phyloP scores from a whole-genome alignment of 768 basidiomycete genomes.

The Lentinula sp. region DNA sequence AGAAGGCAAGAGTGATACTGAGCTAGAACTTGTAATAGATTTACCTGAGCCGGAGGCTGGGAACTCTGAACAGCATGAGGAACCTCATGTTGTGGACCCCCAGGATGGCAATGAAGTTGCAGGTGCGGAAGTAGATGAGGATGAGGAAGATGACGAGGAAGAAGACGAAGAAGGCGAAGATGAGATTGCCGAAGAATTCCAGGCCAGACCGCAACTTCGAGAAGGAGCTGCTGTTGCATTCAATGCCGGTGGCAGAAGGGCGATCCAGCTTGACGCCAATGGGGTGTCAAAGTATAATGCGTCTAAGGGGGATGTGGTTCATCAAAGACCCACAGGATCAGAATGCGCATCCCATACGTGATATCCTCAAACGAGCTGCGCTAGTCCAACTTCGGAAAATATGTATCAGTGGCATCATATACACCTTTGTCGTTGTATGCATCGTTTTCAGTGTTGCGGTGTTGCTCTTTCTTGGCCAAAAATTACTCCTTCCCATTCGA shows the following conservation, averaged over 20 bases:
- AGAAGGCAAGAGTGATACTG: conserved; percentile 12
- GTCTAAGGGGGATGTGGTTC: conserved; percentile 94
- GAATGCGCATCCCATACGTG: conserved; percentile 88
- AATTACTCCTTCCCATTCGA: conserved; percentile 76
- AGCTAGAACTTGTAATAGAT: neutral
- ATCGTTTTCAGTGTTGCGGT: conserved; percentile 73
- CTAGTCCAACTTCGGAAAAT: conserved; percentile 83
- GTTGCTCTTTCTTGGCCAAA: conserved; percentile 54
- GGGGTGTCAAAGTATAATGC: conserved; percentile 76
- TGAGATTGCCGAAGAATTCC: conserved; percentile 17
- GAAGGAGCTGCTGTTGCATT: conserved; percentile 11
- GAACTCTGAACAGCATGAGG: neutral
- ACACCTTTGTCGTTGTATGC: conserved; percentile 73
- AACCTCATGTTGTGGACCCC: neutral
- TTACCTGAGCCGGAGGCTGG: neutral
- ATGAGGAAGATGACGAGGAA: conserved; percentile 31
- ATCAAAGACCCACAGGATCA: conserved; percentile 94
- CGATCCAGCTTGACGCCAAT: neutral
- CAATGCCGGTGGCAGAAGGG: conserved; percentile 9
- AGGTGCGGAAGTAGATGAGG: conserved; percentile 27
- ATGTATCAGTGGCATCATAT: conserved; percentile 79
- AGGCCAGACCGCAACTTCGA: neutral
- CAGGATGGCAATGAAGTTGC: conserved; percentile 10
- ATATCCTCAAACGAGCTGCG: conserved; percentile 82
- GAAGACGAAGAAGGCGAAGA: conserved; percentile 24